Conservation (phyloP, 106 monocot species). For the Dioscorea zingiberensis region DNA sequence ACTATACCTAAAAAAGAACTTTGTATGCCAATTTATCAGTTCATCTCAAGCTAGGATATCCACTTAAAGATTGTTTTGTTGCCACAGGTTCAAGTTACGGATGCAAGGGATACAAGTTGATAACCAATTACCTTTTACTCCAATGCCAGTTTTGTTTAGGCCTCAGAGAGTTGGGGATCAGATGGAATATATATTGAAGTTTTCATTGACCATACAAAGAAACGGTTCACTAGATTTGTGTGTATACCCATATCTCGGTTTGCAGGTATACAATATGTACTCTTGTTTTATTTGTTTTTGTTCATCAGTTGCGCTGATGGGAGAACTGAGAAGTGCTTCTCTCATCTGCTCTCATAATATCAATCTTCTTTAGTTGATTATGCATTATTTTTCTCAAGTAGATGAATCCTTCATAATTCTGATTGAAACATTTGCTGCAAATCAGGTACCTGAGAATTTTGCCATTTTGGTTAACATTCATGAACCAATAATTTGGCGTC, state of each 20-base stretch:
- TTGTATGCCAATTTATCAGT: too few relatives aligned
- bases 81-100: slow-evolving; percentile 75
- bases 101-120: slow-evolving; percentile 78
- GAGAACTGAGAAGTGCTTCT: too few relatives aligned
- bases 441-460: slow-evolving; percentile 70
- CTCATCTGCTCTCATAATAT: too few relatives aligned
- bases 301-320: too few relatives aligned
- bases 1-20: too few relatives aligned
- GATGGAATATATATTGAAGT: slow-evolving; percentile 63
- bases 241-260: slow-evolving; percentile 78
- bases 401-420: too few relatives aligned
- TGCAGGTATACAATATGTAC: slow-evolving; percentile 47
- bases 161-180: slow-evolving; percentile 54
- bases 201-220: slow-evolving; percentile 77
- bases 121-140: slow-evolving; percentile 89
- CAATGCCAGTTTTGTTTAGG: slow-evolving; percentile 89
- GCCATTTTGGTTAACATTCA: slow-evolving; percentile 86
- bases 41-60: too few relatives aligned
- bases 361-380: too few relatives aligned
- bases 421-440: too few relatives aligned
- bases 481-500: slow-evolving; percentile 96
- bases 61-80: slow-evolving; percentile 8
- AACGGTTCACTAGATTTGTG: slow-evolving; percentile 67
- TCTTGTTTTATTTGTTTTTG: neutral
- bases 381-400: too few relatives aligned